phyloP scores from a whole-genome alignment of 2,329 filamentous ascomycete species.

The Lachnellula cervina region DNA sequence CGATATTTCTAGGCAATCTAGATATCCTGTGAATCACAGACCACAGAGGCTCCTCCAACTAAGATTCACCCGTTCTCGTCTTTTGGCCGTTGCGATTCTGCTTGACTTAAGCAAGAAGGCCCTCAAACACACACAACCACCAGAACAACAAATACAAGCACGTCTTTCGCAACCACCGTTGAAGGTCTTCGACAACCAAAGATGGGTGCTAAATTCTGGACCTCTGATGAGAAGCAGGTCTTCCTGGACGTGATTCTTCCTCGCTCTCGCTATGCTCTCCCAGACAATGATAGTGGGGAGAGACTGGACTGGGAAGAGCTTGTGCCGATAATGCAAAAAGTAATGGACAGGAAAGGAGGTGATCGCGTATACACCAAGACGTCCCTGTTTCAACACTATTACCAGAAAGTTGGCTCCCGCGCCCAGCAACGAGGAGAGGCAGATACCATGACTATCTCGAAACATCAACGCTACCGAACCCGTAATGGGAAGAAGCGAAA shows the following conservation, averaged over 20 bases:
- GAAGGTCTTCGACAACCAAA: background rate
- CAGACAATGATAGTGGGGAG: background rate
- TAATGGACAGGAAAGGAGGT: background rate
- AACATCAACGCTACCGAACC: background rate
- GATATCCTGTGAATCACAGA: no score
- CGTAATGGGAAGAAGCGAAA: background rate
- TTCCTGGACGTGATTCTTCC: slow-evolving; percentile 9
- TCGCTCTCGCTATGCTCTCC: background rate
- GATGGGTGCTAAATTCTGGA: slow-evolving; percentile 9
- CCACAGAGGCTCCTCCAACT: no score
- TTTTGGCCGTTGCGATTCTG: no score
- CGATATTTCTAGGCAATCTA: no score
- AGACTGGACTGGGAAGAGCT: slow-evolving; percentile 1
- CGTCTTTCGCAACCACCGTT: background rate
- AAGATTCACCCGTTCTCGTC: no score
- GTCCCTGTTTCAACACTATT: slow-evolving; percentile 13
- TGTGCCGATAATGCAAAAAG: slow-evolving; percentile 7
- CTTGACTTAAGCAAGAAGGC: no score
- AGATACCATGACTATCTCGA: background rate
- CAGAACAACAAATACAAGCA: no score
- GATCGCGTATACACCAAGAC: slow-evolving; percentile 1
- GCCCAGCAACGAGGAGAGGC: background rate
- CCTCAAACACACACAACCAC: no score
- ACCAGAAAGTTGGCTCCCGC: slow-evolving; percentile 8
- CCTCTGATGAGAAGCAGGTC: background rate